phyloP scores from a whole-genome alignment of 139 green algal species.

The Tetratostichococcus sp. region DNA sequence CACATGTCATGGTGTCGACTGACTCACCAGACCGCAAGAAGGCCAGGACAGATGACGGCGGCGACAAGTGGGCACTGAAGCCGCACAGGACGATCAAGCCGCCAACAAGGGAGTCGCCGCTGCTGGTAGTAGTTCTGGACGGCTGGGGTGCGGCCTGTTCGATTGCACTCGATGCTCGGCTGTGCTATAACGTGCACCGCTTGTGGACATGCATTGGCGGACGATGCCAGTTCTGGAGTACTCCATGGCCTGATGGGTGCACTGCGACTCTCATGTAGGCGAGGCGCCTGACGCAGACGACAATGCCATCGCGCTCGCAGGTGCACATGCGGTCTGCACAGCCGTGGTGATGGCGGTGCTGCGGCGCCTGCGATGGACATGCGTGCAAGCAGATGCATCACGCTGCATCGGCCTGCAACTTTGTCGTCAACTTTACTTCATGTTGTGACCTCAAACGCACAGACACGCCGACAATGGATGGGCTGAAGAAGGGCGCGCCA shows the following conservation, averaged over 20 bases:
- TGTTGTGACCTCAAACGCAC: too few relatives aligned
- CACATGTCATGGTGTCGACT: conserved; percentile 29
- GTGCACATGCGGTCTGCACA: not conserved
- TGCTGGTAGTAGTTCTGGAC: conserved; percentile 16
- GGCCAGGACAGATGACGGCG: not conserved
- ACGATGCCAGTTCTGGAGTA: too few relatives aligned
- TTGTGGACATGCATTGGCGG: too few relatives aligned
- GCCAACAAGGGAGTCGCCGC: not conserved
- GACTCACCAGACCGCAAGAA: conserved; percentile 5
- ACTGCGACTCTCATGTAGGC: too few relatives aligned
- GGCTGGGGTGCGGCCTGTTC: conserved; percentile 13
- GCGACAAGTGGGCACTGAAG: conserved; percentile 2
- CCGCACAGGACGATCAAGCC: not conserved
- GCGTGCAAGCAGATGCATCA: too few relatives aligned
- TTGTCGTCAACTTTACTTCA: too few relatives aligned
- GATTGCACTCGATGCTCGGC: too few relatives aligned
- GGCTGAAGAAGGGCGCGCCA: conserved; percentile 37
- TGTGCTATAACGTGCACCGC: too few relatives aligned
- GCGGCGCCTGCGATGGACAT: too few relatives aligned
- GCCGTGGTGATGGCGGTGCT: too few relatives aligned
- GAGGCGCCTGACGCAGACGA: conserved; percentile 34
- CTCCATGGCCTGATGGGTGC: too few relatives aligned
- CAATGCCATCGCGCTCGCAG: conserved; percentile 45
- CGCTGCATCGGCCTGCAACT: too few relatives aligned
- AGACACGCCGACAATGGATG: conserved; percentile 57